Percentiles rank a stretch among this genome's conserved stretches.
phyloP scores from a whole-genome alignment of 768 basidiomycete genomes.

The Flagelloscypha sp. region DNA sequence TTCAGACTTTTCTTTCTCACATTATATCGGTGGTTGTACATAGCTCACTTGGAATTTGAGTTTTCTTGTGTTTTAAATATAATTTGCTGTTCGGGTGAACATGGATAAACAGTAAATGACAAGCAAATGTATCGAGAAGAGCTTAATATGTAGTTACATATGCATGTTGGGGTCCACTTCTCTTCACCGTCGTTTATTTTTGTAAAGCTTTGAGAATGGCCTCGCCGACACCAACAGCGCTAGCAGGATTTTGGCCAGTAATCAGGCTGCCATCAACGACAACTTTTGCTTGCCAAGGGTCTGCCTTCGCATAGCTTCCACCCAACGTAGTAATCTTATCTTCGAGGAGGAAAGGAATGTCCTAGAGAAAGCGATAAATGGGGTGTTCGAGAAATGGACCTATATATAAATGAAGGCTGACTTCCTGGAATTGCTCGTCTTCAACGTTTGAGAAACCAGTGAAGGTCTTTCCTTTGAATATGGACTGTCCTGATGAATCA shows the following conservation, averaged over 20 bases:
- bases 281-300: too few relatives aligned
- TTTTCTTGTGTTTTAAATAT: too few relatives aligned
- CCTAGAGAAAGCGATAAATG: too few relatives aligned
- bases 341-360: constrained; percentile 67
- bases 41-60: too few relatives aligned
- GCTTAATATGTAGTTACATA: too few relatives aligned
- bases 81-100: too few relatives aligned
- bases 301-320: constrained; percentile 58
- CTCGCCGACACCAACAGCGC: constrained; percentile 47
- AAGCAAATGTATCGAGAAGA: too few relatives aligned
- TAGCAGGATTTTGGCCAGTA: constrained; percentile 72
- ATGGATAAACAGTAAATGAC: too few relatives aligned
- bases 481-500: constrained; percentile 50
- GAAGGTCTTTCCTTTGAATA: constrained; percentile 47
- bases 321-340: constrained; percentile 53
- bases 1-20: too few relatives aligned
- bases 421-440: constrained; percentile 40
- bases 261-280: constrained; percentile 51
- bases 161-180: too few relatives aligned
- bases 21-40: too few relatives aligned
- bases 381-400: too few relatives aligned
- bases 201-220: constrained; percentile 46
- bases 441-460: constrained; percentile 72
- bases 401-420: constrained; percentile 38
- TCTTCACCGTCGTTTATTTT: constrained; percentile 9